Conservation (phyloP, 345 rosid genomes). For the Abelmoschus esculentus region DNA sequence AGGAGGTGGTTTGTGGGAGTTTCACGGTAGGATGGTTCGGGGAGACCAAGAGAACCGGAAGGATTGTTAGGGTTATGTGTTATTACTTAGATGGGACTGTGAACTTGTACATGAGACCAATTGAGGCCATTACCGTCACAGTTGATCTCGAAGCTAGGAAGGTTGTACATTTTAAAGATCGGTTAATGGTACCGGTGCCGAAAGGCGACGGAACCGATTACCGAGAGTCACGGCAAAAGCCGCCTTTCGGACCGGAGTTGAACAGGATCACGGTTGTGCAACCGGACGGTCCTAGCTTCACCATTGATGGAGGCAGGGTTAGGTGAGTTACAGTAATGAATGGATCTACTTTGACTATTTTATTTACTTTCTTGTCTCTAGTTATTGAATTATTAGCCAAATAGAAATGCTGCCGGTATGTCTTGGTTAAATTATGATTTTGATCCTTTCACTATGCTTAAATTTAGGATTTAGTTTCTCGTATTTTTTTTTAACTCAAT, state of each 20-base stretch:
- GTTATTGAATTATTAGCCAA: too few species aligned
- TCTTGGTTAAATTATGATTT: background rate
- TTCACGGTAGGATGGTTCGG: slow-evolving; percentile 31
- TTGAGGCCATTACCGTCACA: slow-evolving; percentile 27
- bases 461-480: too few species aligned
- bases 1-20: slow-evolving; percentile 20
- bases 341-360: background rate
- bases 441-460: too few species aligned
- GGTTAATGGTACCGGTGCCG: slow-evolving; percentile 24
- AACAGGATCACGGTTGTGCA: slow-evolving; percentile 25
- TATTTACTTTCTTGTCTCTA: background rate
- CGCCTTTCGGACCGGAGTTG: slow-evolving; percentile 14
- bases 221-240: slow-evolving; percentile 25
- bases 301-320: slow-evolving; percentile 23
- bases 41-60: slow-evolving; percentile 11
- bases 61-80: slow-evolving; percentile 30
- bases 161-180: slow-evolving; percentile 18
- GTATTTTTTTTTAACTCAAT: too few species aligned
- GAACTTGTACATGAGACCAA: slow-evolving; percentile 29
- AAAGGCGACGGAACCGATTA: slow-evolving; percentile 34
- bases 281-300: slow-evolving; percentile 38
- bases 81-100: slow-evolving; percentile 28
- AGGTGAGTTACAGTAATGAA: slow-evolving; percentile 15
- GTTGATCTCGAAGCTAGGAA: slow-evolving; percentile 31
- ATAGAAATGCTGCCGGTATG: background rate